phyloP scores from a whole-genome alignment of 2,329 filamentous ascomycete genomes.

The Ceratocystis colombiana region DNA sequence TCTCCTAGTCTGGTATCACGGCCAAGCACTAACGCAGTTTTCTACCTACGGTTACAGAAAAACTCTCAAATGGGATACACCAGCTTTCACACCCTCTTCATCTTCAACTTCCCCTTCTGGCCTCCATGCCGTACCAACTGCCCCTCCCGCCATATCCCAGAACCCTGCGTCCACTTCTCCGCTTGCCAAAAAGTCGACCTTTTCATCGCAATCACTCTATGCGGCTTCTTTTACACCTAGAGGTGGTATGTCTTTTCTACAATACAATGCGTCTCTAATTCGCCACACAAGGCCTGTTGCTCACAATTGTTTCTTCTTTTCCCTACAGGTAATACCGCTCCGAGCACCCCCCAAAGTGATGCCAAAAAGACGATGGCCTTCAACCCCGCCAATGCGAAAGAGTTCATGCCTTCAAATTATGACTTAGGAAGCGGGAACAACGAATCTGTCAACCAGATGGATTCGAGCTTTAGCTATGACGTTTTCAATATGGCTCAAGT shows the following conservation, averaged over 20 bases:
- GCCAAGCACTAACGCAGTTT: conserved; percentile 1
- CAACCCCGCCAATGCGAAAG: conserved; percentile 48
- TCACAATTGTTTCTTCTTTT: background rate
- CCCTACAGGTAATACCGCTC: conserved; percentile 21
- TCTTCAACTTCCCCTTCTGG: conserved; percentile 25
- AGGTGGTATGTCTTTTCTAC: conserved; percentile 33
- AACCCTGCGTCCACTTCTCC: conserved; percentile 24
- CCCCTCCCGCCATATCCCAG: conserved; percentile 15
- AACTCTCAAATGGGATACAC: conserved; percentile 79
- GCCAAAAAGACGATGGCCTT: conserved; percentile 35
- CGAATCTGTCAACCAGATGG: conserved; percentile 22
- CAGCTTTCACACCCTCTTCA: conserved; percentile 71
- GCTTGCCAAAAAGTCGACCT: conserved; percentile 55
- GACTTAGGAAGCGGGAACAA: conserved; percentile 18
- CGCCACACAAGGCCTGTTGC: background rate
- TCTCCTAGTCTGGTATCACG: background rate
- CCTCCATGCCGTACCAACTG: conserved; percentile 22
- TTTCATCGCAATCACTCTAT: conserved; percentile 82
- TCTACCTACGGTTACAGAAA: conserved; percentile 9
- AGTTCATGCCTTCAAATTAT: conserved; percentile 43
- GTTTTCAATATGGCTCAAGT: conserved; percentile 54
- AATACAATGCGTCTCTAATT: no score
- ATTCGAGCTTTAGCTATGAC: conserved; percentile 39
- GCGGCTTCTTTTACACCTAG: conserved; percentile 78
- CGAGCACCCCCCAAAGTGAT: conserved; percentile 27